Evolutionary conservation across 768 basidiomycete species (phyloP).

Genomic region (Coprinopsis sp.): DNA sequence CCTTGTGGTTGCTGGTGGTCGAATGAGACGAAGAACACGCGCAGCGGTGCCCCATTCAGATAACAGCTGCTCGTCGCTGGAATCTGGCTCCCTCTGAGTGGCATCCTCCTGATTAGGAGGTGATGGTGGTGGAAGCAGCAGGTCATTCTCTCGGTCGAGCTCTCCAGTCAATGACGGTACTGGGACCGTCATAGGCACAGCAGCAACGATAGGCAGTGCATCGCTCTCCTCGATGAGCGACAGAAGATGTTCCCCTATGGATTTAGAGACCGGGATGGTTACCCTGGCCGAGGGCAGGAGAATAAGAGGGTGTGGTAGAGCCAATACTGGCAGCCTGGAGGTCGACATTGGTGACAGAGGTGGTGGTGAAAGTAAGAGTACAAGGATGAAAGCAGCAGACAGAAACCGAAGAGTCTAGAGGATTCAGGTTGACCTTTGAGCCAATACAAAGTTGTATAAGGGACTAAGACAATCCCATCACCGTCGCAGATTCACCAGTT

Average conservation of each 20-base stretch:
- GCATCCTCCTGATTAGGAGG: not conserved
- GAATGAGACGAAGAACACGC: conserved; percentile 64
- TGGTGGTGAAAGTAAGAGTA: not conserved
- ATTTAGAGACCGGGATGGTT: conserved; percentile 58
- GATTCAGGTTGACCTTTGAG: not conserved
- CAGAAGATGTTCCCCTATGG: conserved; percentile 61
- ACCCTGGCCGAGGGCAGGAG: conserved; percentile 71
- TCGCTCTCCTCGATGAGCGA: conserved; percentile 67
- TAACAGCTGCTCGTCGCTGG: conserved; percentile 13
- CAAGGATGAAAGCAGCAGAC: not conserved
- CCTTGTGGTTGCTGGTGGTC: conserved; percentile 43
- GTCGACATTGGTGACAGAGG: conserved; percentile 28
- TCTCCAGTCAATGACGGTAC: not conserved
- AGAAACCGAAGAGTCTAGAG: not conserved
- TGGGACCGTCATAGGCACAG: conserved; percentile 45
- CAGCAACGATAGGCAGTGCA: conserved; percentile 64
- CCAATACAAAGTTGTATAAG: not conserved
- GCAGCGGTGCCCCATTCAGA: conserved; percentile 66
- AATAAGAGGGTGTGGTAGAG: conserved; percentile 65
- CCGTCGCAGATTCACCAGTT: not conserved
- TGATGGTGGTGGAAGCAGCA: not conserved
- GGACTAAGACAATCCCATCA: not conserved
- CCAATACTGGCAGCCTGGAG: conserved; percentile 61
- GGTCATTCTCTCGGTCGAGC: not conserved
- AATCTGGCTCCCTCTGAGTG: not conserved